Base-by-base conservation (phyloP, 164 flowering plant species). In the Sextonia rubra region DNA sequence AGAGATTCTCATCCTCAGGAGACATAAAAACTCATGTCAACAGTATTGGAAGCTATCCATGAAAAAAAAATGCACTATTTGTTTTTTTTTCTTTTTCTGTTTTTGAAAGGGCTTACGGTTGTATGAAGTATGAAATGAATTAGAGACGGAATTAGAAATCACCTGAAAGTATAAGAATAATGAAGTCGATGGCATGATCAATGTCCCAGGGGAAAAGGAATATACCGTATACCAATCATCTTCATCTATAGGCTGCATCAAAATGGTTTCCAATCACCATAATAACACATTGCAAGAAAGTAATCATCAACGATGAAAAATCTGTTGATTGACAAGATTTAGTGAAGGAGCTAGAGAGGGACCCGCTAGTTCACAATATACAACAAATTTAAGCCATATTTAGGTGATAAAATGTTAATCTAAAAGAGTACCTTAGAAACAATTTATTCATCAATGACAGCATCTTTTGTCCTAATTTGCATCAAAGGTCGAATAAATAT, bases 201-300 rank as follows among this genome's bases (percentile, higher is more conserved):
- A 4, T 11, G 58, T 64, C 47, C 72, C 76, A 18, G 44, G 8
- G 1, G 77, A 71, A 27, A 71, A 60, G 0, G 26, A 27, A 37
- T 56, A 75, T 22, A 47, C 61, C 1, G 70, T 55, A 25, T 25
- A 70, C 77, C 77, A 75, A 25, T 75, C 77, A n/a, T 75, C 74
- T 60, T 75, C 70, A 65, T 75, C 74, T 1, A 70, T 20, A 44
- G 74, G 70, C 74, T 75, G 58, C 48, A 73, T 27, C 15, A 32
- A 64, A 7, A 49, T 2, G 18, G 20, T 12, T 20, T 14, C 14
- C 48, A 17, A 72, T 60, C 23, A 60, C 12, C 63, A 60, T 9
- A 11, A 6, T 60, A 60, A 26, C 24, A 20, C 12, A 25, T 8
- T 9, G 5, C 3, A 4, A 60, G 22, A 8, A 24, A 22, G 23